Percentiles rank a stretch among this genome's conserved stretches.
Conservation (phyloP, 1,139 yeast species). For the Taphrina betulina region DNA sequence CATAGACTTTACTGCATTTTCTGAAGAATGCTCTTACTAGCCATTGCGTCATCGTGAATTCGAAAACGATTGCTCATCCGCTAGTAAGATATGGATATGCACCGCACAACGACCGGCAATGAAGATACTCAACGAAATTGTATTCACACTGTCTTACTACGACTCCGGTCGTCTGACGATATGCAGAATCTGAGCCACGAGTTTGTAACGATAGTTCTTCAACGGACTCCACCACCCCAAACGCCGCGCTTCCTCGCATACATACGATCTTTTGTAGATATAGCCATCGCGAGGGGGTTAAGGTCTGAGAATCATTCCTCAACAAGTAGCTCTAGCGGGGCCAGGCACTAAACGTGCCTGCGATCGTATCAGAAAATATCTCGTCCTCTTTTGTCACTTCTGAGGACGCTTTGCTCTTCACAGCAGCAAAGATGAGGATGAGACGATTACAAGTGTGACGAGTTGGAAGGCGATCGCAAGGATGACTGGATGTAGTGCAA, state of each 20-base stretch:
- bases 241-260: conserved; percentile 34
- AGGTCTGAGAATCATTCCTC: conserved; percentile 34
- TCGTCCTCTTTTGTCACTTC: neutral
- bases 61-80: too few relatives aligned
- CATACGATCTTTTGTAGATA: conserved; percentile 5
- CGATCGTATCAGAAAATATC: conserved; percentile 32
- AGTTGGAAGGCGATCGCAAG: conserved; percentile 33
- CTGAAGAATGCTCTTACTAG: too few relatives aligned
- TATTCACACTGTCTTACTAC: conserved; percentile 32
- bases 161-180: conserved; percentile 18
- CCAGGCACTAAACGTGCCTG: conserved; percentile 33
- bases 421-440: too few relatives aligned
- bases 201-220: too few relatives aligned
- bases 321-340: conserved; percentile 33
- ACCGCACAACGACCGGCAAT: too few relatives aligned
- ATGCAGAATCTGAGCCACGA: conserved; percentile 25
- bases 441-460: neutral
- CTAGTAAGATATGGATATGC: too few relatives aligned
- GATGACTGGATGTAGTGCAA: conserved; percentile 34
- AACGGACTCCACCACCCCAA: conserved; percentile 24
- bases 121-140: too few relatives aligned
- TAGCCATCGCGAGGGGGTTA: conserved; percentile 22
- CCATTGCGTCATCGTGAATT: too few relatives aligned
- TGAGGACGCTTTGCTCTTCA: conserved; percentile 12
- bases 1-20: neutral